Base-by-base conservation (phyloP, 371 early-diverging fungal genomes). In the Apophysomyces variabilis region DNA sequence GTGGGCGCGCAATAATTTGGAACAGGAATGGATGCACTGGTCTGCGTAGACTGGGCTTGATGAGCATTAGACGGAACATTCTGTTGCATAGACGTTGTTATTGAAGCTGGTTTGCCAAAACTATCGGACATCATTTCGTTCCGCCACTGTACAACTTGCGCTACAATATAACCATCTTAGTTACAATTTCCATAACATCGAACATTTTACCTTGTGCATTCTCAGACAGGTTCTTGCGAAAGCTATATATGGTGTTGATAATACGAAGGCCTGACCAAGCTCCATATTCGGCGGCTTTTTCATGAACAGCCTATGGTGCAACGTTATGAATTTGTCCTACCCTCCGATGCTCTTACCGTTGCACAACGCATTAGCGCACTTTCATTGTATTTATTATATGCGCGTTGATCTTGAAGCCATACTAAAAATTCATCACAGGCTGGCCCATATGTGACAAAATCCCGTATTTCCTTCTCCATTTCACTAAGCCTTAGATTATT, bases 351-450 rank as follows among this genome's bases (percentile, higher is more conserved):
- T 50, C 63, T 39, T 68, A 72, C 73, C 38, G 37, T 43, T 7
- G 77, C 64, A 61, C 82, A 81, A 0, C 38, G 46, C n/a, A 76
- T 47, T n/a, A 81, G 32, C 0, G 70, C 72, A 5, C 38, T 43
- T 58, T 81, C 79, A 47, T 78, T 73, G 5, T 38, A 18, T 16
- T 43, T 18, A 35, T 73, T 72, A 57, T 75, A 81, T 6, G 75
- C 77, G 13, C 74, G 60, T n/a, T 18, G 11, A 65, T 81, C 82
- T n/a, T 60, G 64, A 7, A 78, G 46, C 82, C 78, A 76, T 18
- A 60, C 60, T 12, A 68, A 21, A 37, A 81, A 66, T 14, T 81
- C 82, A 58, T 81, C 82, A 43, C 78, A 78, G 14, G 78, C 82
- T 12, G 60, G 62, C 8, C 78, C 82, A 56, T 67, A 81, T 1